Base-by-base conservation (phyloP, 2,329 filamentous ascomycete species). In the Geosmithia morbida region DNA sequence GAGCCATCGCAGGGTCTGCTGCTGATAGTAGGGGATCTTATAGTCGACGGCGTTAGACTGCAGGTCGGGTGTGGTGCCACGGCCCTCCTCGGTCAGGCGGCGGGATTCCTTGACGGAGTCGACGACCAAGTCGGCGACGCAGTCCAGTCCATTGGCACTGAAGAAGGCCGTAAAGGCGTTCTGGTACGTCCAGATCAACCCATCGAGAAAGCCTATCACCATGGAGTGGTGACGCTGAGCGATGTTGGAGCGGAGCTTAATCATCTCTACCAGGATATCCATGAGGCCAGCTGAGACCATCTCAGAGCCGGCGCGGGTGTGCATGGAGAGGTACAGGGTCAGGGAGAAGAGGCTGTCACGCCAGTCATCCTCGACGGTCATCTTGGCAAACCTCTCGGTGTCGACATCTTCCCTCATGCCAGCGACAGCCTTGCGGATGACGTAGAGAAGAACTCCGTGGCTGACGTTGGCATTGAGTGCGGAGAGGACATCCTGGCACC, bases 401-500 rank as follows among this genome's bases (percentile, higher is more conserved):
- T 53, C 49, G 45, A 70, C 68, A 50, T 79, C 72, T 17, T 69
- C 69, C 49, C 74, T 79, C 67, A 98, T 83, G 52, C 88, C 85
- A 17, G 83, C 82, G 49, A 97, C 85, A 10, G 88, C 86, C 63
- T 94, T 96, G 48, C 90, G 79, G 45, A 95, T 83, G 54, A 96
- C 77, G 58, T 96, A 97, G 54, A 97, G 83, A 43, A 99, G 73
- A 29, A 97, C 84, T 14, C 92, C 94, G 56, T 98, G 94, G 56
- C 94, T 97, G 39, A 97, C 90, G 55, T 90, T 95, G 47, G 94
- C 87, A 57, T 88, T 94, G 41, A 99, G 70, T n/a, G 92, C 88
- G 41, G 87, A 81, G 52, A 88, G 81, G 20, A 98, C 83, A 60
- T 98, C 92, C 33, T 79, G 70, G 29, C 83, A 77, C 58, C 87